A percentile compares a stretch with the other conserved stretches of the same genome.
These are phyloP conservation scores for Suillus luteus DNA, from an alignment of 768 basidiomycete species.

Conservation along the genomic window DNA sequence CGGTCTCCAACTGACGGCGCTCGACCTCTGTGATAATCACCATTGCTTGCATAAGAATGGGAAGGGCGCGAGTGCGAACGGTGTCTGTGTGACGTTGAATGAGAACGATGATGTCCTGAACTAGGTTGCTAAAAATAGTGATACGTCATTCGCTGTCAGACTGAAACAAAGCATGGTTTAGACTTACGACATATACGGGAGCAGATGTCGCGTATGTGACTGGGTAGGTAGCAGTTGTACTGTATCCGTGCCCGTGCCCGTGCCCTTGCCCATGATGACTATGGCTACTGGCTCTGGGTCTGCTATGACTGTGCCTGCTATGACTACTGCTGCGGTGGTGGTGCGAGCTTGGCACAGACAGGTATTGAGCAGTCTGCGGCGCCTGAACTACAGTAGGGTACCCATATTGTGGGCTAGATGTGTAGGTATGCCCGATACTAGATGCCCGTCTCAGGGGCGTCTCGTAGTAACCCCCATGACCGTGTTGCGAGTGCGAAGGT, in stretches of 20 bases:
- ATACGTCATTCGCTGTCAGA: background rate
- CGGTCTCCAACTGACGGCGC: conserved; percentile 38
- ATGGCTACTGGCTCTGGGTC: conserved; percentile 14
- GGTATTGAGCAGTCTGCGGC: conserved; percentile 8
- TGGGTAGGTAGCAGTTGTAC: conserved; percentile 4
- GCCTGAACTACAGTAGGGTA: conserved; percentile 3
- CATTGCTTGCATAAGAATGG: conserved; percentile 10
- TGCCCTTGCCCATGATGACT: conserved; percentile 2
- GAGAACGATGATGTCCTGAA: conserved; percentile 24
- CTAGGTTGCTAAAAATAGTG: conserved; percentile 20
- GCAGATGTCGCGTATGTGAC: conserved; percentile 15
- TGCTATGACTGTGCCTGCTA: conserved; percentile 13
- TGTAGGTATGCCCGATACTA: conserved; percentile 9
- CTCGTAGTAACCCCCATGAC: conserved; percentile 7
- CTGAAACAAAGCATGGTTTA: background rate
- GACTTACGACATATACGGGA: conserved; percentile 21
- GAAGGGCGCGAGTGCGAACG: conserved; percentile 12
- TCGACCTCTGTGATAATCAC: conserved; percentile 16
- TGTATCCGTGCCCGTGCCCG: conserved; percentile 12
- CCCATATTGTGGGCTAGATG: conserved; percentile 4
- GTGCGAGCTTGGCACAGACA: conserved; percentile 17
- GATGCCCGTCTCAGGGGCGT: conserved; percentile 18
- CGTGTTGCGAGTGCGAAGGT: conserved; percentile 5
- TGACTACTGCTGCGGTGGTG: conserved; percentile 23
- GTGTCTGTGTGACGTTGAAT: conserved; percentile 22